Evolutionary conservation across 441 rosid species (phyloP).

Genomic region (Bocquillonia castaneifolia): DNA sequence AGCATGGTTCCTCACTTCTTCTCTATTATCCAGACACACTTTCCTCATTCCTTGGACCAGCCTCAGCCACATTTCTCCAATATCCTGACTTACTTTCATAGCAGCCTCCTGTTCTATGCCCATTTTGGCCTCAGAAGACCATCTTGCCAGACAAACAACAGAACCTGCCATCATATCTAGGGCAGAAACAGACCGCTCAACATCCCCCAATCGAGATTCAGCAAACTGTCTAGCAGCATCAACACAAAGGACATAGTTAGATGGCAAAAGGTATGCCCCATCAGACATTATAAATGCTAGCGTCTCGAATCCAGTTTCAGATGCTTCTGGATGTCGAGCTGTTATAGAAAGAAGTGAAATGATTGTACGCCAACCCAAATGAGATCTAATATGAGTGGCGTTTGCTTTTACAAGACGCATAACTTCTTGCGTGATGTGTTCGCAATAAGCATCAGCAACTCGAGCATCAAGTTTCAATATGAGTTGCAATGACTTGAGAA

Average conservation of each 20-base stretch:
- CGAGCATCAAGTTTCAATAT: conserved; percentile 93
- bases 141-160: conserved; percentile 59
- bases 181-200: conserved; percentile 65
- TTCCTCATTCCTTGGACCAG: conserved; percentile 84
- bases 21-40: conserved; percentile 92
- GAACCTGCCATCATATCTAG: conserved; percentile 86
- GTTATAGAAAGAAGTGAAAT: conserved; percentile 81
- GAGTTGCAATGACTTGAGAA: conserved; percentile 85
- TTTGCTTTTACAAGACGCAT: conserved; percentile 92
- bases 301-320: conserved; percentile 82
- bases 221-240: conserved; percentile 96
- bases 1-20: conserved; percentile 92
- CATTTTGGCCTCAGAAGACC: conserved; percentile 64
- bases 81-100: conserved; percentile 56
- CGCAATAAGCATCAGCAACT: conserved; percentile 95
- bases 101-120: conserved; percentile 63
- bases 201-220: conserved; percentile 91
- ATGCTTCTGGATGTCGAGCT: conserved; percentile 93
- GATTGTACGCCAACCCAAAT: conserved; percentile 87
- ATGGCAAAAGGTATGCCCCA: conserved; percentile 69
- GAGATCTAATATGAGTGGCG: conserved; percentile 87
- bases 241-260: conserved; percentile 67
- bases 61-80: conserved; percentile 91
- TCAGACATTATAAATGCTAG: conserved; percentile 71
- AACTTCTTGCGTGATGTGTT: conserved; percentile 84